phyloP scores from a whole-genome alignment of 257 asterid species.

The Solanum peruvianum region DNA sequence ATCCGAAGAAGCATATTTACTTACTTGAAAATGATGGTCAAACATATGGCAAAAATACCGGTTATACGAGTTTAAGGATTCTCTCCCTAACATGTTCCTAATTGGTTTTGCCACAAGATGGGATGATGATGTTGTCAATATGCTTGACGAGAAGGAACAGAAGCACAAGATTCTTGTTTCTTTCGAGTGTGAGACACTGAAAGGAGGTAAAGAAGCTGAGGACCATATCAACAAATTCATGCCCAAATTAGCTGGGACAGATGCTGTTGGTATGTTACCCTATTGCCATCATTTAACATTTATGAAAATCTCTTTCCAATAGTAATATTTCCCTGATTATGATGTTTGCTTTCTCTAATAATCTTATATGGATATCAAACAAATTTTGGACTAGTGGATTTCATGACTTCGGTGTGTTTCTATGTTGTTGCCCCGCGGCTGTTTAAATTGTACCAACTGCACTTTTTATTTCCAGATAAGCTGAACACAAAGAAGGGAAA shows the following conservation, averaged over 20 bases:
- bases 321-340: neutral
- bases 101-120: slow-evolving; percentile 39
- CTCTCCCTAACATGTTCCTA: neutral
- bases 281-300: neutral
- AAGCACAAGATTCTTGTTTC: slow-evolving; percentile 41
- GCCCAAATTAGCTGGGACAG: slow-evolving; percentile 89
- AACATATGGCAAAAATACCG: neutral
- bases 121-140: slow-evolving; percentile 81
- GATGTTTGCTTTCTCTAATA: neutral
- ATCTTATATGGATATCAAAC: neutral
- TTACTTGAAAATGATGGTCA: neutral
- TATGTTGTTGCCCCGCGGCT: neutral
- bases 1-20: neutral
- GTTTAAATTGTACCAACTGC: neutral
- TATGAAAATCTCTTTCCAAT: neutral
- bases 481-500: neutral
- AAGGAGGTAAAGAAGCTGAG: slow-evolving; percentile 85
- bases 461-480: neutral
- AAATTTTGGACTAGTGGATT: neutral
- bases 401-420: neutral
- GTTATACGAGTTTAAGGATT: neutral
- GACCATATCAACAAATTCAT: slow-evolving; percentile 82
- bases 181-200: slow-evolving; percentile 88
- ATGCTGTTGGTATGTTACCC: slow-evolving; percentile 62
- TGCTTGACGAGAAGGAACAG: slow-evolving; percentile 67